Evolutionary conservation across 2,329 filamentous ascomycete genomes (phyloP).

Genomic region (Aureobasidium pullulans): DNA sequence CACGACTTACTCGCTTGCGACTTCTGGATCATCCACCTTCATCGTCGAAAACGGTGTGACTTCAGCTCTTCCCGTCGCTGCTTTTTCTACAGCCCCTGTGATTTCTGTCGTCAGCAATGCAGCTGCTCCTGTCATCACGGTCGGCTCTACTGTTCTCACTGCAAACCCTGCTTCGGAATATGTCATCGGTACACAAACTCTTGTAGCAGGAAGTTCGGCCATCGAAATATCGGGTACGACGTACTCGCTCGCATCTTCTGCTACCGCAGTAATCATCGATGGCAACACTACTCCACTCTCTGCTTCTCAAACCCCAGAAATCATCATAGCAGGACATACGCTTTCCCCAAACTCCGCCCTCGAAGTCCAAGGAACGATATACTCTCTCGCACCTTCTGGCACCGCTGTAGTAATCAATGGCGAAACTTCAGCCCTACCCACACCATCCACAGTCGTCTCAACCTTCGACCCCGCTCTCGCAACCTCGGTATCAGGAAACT

Average conservation of each 20-base stretch:
- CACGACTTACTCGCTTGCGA: constrained; percentile 15
- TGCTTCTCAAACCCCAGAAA: neutral
- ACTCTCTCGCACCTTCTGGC: neutral
- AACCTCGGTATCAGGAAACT: too few relatives aligned
- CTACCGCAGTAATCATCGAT: neutral
- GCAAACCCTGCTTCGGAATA: neutral
- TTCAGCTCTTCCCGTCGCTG: neutral
- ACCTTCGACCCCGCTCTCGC: too few relatives aligned
- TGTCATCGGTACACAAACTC: neutral
- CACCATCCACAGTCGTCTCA: neutral
- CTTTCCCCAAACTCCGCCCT: neutral
- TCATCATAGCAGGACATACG: neutral
- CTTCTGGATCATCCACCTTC: constrained; percentile 24
- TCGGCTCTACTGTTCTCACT: neutral
- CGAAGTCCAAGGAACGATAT: neutral
- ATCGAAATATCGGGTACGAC: constrained; percentile 13
- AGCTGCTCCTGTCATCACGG: neutral
- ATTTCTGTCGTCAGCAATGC: neutral
- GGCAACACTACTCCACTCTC: neutral
- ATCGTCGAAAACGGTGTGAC: neutral
- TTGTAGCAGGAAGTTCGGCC: constrained; percentile 6
- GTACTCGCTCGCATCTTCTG: constrained; percentile 24
- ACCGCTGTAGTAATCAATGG: neutral
- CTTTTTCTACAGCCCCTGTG: neutral
- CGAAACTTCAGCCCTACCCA: neutral